Base-by-base conservation (phyloP, 495 filamentous ascomycete genomes). In the Hyaloscypha variabilis region DNA sequence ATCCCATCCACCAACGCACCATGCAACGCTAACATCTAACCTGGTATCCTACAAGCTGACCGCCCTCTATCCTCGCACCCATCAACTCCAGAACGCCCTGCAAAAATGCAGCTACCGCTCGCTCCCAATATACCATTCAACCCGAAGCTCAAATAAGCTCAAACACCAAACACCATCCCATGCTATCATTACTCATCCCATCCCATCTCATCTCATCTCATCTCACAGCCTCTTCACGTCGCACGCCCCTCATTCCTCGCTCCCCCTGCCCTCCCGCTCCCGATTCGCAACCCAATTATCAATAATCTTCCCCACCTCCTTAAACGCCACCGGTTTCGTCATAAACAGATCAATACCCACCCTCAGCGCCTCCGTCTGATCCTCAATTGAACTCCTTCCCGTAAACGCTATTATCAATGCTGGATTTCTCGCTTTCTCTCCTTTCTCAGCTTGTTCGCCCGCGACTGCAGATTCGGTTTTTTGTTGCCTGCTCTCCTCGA, bases 321-420 rank as follows among this genome's bases (percentile, higher is more conserved):
- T 69, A 49, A 73, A 71, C 8, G 61, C 53, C 2, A 91, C 87
- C 1, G 90, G 90, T 69, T 91, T 91, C 17, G 90, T 91, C 67
- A 92, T 77, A 71, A 91, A 92, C 17, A 90, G 71, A 71, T 93
- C 87, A 36, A 93, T 82, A 6, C 90, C 90, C 14, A 84, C 85
- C 8, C 79, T 81, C 63, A 88, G 80, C 0, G 90, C 90, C 55
- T 91, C 88, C 8, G 83, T 78, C 71, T 90, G 85, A 66, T 89
- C 88, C 19, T 81, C 79, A 6, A 80, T 79, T 42, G 83, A 85
- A 29, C 86, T 87, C 11, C 92, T 75, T 0, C 90, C 90, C 0
- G 90, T 92, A 34, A 92, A 75, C 0, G 90, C 88, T 55, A 93
- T 88, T 59, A 93, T 54, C 13, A 72, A 49, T 26, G 67, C 67